Conservation (phyloP, 371 early-diverging fungal species). For the Mortierella sp. region DNA sequence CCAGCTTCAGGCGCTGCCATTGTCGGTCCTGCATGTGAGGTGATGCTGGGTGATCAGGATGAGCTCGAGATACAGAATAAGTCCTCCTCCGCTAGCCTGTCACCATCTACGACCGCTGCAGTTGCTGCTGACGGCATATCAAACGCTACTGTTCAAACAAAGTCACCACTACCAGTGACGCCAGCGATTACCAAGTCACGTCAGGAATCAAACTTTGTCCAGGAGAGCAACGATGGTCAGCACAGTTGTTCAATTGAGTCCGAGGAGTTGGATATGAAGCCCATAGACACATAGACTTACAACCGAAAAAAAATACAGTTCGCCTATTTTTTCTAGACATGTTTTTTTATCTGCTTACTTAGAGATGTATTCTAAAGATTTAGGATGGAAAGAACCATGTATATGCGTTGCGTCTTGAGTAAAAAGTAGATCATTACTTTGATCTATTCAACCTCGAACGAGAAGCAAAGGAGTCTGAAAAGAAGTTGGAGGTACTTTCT, state of each 20-base stretch:
- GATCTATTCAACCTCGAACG: no score
- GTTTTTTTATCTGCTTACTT: no score
- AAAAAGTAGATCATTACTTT: no score
- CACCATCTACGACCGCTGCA: neutral
- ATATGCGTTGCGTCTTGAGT: no score
- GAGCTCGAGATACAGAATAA: neutral
- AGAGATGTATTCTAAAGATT: no score
- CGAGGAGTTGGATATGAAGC: conserved; percentile 3
- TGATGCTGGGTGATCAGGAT: neutral
- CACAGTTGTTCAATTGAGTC: neutral
- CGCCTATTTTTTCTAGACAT: neutral
- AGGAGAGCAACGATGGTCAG: neutral
- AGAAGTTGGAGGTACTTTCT: no score
- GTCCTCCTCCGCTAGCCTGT: neutral
- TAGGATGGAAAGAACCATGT: no score
- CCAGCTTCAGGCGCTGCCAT: no score
- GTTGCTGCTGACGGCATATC: neutral
- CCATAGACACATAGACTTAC: neutral
- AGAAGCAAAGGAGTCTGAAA: no score
- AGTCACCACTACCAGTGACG: neutral
- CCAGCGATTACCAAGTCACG: neutral
- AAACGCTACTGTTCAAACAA: no score
- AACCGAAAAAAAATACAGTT: neutral
- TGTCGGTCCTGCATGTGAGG: neutral
- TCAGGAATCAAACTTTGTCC: neutral